A percentile compares a stretch with the other conserved stretches of the same genome.
phyloP scores from a whole-genome alignment of 2,329 filamentous ascomycete genomes.

The Colletotrichum sp. region DNA sequence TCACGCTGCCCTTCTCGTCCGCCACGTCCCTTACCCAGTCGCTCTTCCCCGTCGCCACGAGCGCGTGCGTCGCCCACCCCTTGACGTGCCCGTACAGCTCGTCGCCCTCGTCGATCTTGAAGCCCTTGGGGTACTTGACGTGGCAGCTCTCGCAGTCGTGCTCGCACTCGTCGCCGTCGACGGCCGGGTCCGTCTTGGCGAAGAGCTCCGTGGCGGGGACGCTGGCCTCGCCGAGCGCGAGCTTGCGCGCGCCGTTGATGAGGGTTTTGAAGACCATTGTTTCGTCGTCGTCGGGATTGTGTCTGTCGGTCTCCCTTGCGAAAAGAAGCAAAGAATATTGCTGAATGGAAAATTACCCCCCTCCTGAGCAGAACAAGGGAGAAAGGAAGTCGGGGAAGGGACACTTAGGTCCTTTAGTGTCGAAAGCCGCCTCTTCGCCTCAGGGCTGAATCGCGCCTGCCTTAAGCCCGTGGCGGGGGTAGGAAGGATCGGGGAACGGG shows the following conservation, averaged over 20 bases:
- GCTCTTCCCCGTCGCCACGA: constrained; percentile 93
- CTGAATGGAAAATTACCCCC: neutral
- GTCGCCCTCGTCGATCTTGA: constrained; percentile 79
- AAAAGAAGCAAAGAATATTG: neutral
- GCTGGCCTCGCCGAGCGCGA: constrained; percentile 32
- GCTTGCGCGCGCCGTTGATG: constrained; percentile 40
- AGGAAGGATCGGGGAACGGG: neutral
- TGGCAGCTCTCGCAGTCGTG: constrained; percentile 86
- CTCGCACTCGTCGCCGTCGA: constrained; percentile 88
- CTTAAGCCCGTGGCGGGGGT: neutral
- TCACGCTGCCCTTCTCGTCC: constrained; percentile 85
- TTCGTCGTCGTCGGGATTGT: constrained; percentile 30
- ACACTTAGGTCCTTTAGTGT: neutral
- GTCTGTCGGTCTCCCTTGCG: neutral
- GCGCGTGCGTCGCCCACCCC: constrained; percentile 85
- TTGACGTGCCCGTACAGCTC: constrained; percentile 84
- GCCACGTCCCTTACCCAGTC: constrained; percentile 92
- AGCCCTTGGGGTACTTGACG: constrained; percentile 73
- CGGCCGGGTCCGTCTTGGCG: constrained; percentile 71
- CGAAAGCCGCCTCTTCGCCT: neutral
- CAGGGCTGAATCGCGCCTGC: neutral
- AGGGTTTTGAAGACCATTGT: constrained; percentile 47
- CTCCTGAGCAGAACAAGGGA: neutral
- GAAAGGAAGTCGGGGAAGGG: neutral
- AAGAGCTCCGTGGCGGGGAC: constrained; percentile 62